Percentiles rank a stretch among this genome's conserved stretches.
Conservation (phyloP, 768 basidiomycete species). For the Kwoniella bestiolae region DNA sequence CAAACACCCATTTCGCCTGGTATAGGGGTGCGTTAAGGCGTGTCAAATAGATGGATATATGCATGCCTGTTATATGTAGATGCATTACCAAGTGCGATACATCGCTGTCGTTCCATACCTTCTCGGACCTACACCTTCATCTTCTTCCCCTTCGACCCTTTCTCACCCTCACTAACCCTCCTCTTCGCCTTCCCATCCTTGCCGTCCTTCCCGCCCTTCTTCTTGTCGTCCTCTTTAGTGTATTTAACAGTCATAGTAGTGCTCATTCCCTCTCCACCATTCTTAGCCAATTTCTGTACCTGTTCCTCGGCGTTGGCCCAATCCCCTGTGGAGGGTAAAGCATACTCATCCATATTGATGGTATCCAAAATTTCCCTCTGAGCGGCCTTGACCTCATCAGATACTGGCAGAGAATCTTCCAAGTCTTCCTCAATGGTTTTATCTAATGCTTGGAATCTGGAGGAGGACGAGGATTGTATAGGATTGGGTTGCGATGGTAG, state of each 20-base stretch:
- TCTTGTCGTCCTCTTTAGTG: constrained; percentile 67
- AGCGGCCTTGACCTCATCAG: constrained; percentile 63
- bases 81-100: no score
- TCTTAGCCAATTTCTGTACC: constrained; percentile 62
- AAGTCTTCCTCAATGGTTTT: constrained; percentile 32
- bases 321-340: constrained; percentile 73
- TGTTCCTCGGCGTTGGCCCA: constrained; percentile 78
- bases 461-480: not conserved
- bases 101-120: no score
- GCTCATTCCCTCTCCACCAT: constrained; percentile 60
- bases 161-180: constrained; percentile 31
- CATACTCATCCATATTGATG: constrained; percentile 81
- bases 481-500: constrained; percentile 44
- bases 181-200: constrained; percentile 27
- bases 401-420: constrained; percentile 57
- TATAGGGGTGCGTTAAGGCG: no score
- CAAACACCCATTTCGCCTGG: no score
- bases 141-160: constrained; percentile 34
- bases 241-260: constrained; percentile 80
- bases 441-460: constrained; percentile 27
- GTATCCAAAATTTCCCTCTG: constrained; percentile 87
- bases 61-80: no score
- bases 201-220: constrained; percentile 35
- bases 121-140: constrained; percentile 25
- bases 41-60: no score